These are phyloP conservation scores for Geosmithia flava DNA, from an alignment of 2,329 filamentous ascomycete species.

Conservation along the genomic window DNA sequence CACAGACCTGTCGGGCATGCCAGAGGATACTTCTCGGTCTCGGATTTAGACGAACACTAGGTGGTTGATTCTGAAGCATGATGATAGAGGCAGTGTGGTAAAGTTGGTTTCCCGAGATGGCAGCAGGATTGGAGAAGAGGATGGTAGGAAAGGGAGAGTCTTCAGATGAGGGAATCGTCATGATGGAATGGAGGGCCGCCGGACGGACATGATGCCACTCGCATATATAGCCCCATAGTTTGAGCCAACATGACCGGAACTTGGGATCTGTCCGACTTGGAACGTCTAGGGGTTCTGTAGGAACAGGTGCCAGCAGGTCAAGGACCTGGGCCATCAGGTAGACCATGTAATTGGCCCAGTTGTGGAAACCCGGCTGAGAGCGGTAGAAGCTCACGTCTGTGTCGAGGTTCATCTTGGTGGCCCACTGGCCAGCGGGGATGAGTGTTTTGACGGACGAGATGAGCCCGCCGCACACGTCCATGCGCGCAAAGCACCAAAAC, in stretches of 20 bases:
- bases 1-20: slow-evolving; percentile 39
- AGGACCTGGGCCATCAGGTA: slow-evolving; percentile 32
- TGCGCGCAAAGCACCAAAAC: slow-evolving; percentile 42
- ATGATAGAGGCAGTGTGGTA: slow-evolving; percentile 40
- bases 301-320: slow-evolving; percentile 14
- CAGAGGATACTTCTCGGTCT: slow-evolving; percentile 26
- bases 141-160: slow-evolving; percentile 35
- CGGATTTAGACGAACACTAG: slow-evolving; percentile 23
- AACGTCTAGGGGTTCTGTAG: slow-evolving; percentile 17
- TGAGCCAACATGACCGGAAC: slow-evolving; percentile 19
- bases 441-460: slow-evolving; percentile 37
- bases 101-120: slow-evolving; percentile 40
- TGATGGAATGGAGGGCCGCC: slow-evolving; percentile 19
- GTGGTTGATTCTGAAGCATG: slow-evolving; percentile 33
- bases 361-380: slow-evolving; percentile 21
- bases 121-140: slow-evolving; percentile 35
- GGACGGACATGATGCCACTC: slow-evolving; percentile 25
- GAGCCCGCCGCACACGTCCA: slow-evolving; percentile 40
- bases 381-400: slow-evolving; percentile 21
- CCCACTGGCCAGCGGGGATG: slow-evolving; percentile 33
- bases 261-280: slow-evolving; percentile 2
- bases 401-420: slow-evolving; percentile 17
- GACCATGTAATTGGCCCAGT: slow-evolving; percentile 37
- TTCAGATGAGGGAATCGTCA: slow-evolving; percentile 22
- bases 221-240: slow-evolving; percentile 24